Conservation (phyloP, 2,329 filamentous ascomycete species). For the Apiospora pterosperma region DNA sequence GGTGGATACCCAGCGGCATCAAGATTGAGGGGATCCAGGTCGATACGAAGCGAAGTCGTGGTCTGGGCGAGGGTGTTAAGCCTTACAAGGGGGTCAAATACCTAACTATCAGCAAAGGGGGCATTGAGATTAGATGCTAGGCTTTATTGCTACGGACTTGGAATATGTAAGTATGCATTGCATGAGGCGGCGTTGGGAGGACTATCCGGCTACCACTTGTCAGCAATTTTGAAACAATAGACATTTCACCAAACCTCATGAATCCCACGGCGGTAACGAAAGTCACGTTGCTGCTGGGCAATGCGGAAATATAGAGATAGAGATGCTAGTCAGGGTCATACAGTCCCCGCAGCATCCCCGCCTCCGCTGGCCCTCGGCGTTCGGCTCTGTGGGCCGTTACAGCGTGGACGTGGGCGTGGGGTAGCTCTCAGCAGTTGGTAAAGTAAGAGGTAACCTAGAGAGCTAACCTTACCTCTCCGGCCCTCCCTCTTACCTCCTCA, state of each 20-base stretch:
- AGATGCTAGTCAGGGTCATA: too few species aligned
- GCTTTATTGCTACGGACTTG: not conserved
- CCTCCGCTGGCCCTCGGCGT: not conserved
- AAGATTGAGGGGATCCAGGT: conserved; percentile 66
- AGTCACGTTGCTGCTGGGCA: not conserved
- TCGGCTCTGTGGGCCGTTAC: not conserved
- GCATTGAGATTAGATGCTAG: conserved; percentile 61
- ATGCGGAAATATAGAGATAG: not conserved
- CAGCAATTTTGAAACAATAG: not conserved
- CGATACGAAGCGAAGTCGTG: conserved; percentile 76
- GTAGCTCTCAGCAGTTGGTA: not conserved
- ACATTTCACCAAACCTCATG: not conserved
- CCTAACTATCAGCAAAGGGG: conserved; percentile 69
- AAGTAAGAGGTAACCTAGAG: not conserved
- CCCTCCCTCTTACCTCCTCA: too few species aligned
- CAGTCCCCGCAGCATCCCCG: not conserved
- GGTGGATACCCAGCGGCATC: conserved; percentile 65
- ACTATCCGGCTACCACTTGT: not conserved
- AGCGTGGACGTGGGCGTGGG: too few species aligned
- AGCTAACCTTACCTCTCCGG: too few species aligned
- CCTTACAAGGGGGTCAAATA: conserved; percentile 99
- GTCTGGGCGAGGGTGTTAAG: conserved; percentile 81
- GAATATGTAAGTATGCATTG: conserved; percentile 8
- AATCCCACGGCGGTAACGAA: not conserved
- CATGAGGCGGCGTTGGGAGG: conserved; percentile 13